Evolutionary conservation across 441 rosid genomes (phyloP).

Genomic region (Aleurites moluccanus): DNA sequence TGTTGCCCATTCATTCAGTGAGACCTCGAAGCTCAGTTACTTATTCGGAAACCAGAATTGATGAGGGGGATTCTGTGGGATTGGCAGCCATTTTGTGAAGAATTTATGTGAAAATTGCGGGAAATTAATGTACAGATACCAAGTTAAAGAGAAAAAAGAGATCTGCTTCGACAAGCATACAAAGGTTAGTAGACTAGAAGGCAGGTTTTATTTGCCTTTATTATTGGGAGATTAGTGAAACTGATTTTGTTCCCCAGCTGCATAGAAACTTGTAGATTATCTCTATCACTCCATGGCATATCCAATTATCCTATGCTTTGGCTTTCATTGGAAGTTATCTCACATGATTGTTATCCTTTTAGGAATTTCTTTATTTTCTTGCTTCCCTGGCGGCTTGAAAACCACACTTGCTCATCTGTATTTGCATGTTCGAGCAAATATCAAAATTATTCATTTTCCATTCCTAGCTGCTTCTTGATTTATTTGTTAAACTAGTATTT

Average conservation of each 20-base stretch:
- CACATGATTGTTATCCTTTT: not conserved
- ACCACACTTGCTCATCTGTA: not conserved
- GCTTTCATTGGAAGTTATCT: slow-evolving; percentile 17
- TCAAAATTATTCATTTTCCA: too few relatives aligned
- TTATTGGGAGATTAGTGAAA: not conserved
- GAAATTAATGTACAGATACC: slow-evolving; percentile 45
- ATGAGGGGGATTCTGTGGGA: slow-evolving; percentile 67
- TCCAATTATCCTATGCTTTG: slow-evolving; percentile 12
- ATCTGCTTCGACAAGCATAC: slow-evolving; percentile 12
- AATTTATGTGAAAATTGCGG: slow-evolving; percentile 12
- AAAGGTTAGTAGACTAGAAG: slow-evolving; percentile 17
- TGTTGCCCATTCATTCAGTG: slow-evolving; percentile 36
- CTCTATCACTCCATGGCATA: not conserved
- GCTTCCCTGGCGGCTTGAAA: not conserved
- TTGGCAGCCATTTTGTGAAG: slow-evolving; percentile 72
- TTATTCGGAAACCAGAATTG: slow-evolving; percentile 52
- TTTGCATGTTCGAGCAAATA: too few relatives aligned
- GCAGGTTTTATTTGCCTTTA: slow-evolving; percentile 28
- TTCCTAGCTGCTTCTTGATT: too few relatives aligned
- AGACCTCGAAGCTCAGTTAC: slow-evolving; percentile 58
- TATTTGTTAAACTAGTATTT: not conserved
- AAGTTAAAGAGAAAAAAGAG: slow-evolving; percentile 17
- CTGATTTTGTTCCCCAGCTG: not conserved
- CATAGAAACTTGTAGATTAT: slow-evolving; percentile 15
- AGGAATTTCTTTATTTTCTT: not conserved